These are phyloP conservation scores for Colletotrichum tanaceti DNA, from an alignment of 2,329 filamentous ascomycete genomes.

Conservation along the genomic window DNA sequence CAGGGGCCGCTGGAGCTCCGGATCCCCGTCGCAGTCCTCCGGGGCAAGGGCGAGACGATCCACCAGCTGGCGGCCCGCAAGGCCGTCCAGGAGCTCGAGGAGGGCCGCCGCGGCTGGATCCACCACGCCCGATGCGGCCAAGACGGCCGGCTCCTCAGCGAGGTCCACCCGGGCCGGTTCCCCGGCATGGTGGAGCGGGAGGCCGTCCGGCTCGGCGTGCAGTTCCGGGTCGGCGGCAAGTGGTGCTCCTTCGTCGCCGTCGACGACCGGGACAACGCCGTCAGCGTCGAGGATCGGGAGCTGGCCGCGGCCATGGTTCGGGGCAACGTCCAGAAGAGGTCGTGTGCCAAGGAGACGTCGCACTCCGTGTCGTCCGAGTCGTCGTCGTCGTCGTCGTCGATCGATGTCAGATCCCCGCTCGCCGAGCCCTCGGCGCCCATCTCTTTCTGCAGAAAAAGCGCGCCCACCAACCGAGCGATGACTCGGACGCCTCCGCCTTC, in stretches of 20 bases:
- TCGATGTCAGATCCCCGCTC: too few relatives aligned
- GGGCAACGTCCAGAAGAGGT: too few relatives aligned
- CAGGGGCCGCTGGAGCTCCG: conserved; percentile 71
- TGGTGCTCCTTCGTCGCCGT: conserved; percentile 81
- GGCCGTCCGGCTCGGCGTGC: conserved; percentile 72
- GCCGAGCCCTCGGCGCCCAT: too few relatives aligned
- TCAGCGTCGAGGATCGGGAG: neutral
- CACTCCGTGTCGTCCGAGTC: too few relatives aligned
- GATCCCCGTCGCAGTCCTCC: conserved; percentile 68
- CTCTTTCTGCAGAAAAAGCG: too few relatives aligned
- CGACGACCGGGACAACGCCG: conserved; percentile 37
- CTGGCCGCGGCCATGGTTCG: neutral
- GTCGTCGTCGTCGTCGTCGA: too few relatives aligned
- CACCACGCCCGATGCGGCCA: conserved; percentile 60
- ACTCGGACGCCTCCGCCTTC: too few relatives aligned
- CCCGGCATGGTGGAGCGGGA: conserved; percentile 72
- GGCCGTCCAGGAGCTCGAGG: conserved; percentile 75
- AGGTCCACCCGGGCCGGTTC: conserved; percentile 63
- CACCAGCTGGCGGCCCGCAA: conserved; percentile 79
- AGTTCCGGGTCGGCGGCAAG: conserved; percentile 75
- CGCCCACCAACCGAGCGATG: too few relatives aligned
- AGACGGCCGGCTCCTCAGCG: conserved; percentile 57
- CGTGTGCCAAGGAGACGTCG: too few relatives aligned
- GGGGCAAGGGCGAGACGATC: conserved; percentile 64
- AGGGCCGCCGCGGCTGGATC: conserved; percentile 76